phyloP scores from a whole-genome alignment of 192 early-diverging fungal genomes.

The Entomortierella beljakovae region DNA sequence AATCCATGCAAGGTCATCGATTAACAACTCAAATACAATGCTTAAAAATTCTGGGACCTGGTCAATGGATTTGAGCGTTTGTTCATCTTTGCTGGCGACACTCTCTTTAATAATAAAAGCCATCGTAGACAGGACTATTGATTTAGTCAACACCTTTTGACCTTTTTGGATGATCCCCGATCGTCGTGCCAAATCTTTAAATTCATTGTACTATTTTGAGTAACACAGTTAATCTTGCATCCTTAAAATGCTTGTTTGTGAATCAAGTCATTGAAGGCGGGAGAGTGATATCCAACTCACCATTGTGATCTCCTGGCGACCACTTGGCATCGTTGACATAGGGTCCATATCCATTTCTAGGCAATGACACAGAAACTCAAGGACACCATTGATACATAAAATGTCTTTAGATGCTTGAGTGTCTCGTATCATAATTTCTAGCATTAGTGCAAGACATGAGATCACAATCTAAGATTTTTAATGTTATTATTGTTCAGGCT shows the following conservation, averaged over 20 bases:
- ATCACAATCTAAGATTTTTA: slow-evolving; percentile 42
- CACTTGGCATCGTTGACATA: slow-evolving; percentile 26
- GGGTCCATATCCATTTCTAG: slow-evolving; percentile 54
- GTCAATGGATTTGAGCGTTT: slow-evolving; percentile 6
- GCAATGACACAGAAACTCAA: slow-evolving; percentile 31
- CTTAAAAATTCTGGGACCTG: slow-evolving; percentile 16
- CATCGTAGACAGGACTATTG: slow-evolving; percentile 23
- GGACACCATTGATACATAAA: slow-evolving; percentile 21
- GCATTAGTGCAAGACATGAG: slow-evolving; percentile 53
- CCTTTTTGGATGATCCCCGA: slow-evolving; percentile 41
- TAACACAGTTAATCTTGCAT: background rate
- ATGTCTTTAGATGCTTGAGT: slow-evolving; percentile 15
- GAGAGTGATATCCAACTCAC: slow-evolving; percentile 18
- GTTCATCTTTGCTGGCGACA: background rate
- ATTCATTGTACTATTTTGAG: slow-evolving; percentile 27
- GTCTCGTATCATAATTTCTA: slow-evolving; percentile 54
- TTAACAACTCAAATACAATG: slow-evolving; percentile 14
- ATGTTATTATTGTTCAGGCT: background rate
- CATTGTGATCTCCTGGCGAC: slow-evolving; percentile 50
- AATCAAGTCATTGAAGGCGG: background rate
- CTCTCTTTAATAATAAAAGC: slow-evolving; percentile 10
- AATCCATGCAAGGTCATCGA: slow-evolving; percentile 42
- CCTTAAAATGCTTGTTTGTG: too few relatives aligned
- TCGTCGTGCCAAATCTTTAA: slow-evolving; percentile 29
- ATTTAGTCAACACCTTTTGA: slow-evolving; percentile 38